A percentile compares a stretch with the other conserved stretches of the same genome.
phyloP scores from a whole-genome alignment of 371 early-diverging fungal species.

The Lichtheimia corymbifera region DNA sequence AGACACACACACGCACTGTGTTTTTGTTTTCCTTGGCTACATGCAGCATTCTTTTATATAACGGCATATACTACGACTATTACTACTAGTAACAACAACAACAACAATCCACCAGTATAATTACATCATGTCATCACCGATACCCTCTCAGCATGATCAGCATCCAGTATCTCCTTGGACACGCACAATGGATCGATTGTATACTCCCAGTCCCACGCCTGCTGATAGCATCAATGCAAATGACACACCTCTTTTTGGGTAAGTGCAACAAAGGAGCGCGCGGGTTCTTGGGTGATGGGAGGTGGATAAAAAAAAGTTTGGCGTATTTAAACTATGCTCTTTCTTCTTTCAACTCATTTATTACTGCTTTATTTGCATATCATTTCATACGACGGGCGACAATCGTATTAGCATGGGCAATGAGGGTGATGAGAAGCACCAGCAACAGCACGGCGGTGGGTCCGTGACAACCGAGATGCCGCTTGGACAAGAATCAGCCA shows the following conservation, averaged over 20 bases:
- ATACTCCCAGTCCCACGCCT: not conserved
- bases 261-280: constrained; percentile 1
- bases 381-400: not conserved
- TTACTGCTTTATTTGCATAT: too few species aligned
- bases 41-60: constrained; percentile 1
- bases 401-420: not conserved
- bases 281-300: not conserved
- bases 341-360: not conserved
- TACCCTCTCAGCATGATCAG: not conserved
- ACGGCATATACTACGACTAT: not conserved
- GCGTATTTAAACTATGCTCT: not conserved
- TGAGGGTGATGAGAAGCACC: constrained; percentile 5
- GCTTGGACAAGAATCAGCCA: constrained; percentile 28
- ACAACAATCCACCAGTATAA: too few species aligned
- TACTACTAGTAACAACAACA: too few species aligned
- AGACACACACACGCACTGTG: not conserved
- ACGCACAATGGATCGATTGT: constrained; percentile 14
- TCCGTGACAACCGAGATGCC: constrained; percentile 23
- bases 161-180: constrained; percentile 14
- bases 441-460: constrained; percentile 1
- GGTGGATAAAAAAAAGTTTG: too few species aligned
- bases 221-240: not conserved
- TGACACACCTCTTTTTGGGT: not conserved
- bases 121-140: too few species aligned
- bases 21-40: not conserved